A percentile compares a stretch with the other conserved stretches of the same genome.
Conservation (phyloP, 2,329 filamentous ascomycete genomes). For the Huntiella abstrusa region DNA sequence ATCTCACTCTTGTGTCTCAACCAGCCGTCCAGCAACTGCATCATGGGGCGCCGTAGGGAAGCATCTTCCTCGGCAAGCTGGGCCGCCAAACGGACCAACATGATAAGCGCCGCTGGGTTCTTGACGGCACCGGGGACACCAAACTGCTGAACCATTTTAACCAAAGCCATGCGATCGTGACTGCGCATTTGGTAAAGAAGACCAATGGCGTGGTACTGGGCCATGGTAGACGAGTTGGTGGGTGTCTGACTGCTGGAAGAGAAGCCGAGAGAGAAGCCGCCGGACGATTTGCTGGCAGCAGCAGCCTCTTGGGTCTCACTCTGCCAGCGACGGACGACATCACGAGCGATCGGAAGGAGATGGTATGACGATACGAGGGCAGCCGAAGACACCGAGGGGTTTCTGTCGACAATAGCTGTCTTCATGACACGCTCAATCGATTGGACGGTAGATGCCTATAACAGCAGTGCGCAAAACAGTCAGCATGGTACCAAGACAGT, state of each 20-base stretch:
- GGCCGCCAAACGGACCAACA: constrained; percentile 81
- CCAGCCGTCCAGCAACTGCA: constrained; percentile 90
- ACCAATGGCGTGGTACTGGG: constrained; percentile 95
- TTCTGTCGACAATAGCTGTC: constrained; percentile 98
- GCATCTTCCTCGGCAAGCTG: constrained; percentile 88
- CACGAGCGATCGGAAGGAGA: constrained; percentile 83
- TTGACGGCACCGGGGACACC: constrained; percentile 80
- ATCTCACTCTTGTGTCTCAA: constrained; percentile 96
- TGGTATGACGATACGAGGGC: constrained; percentile 95
- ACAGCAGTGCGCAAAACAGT: constrained; percentile 3
- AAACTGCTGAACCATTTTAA: constrained; percentile 99
- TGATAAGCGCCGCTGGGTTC: constrained; percentile 78
- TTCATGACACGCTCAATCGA: constrained; percentile 98
- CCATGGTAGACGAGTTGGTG: constrained; percentile 92
- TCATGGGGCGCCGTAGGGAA: constrained; percentile 84
- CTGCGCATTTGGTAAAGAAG: constrained; percentile 94
- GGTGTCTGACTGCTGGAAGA: constrained; percentile 56
- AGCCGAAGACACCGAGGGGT: constrained; percentile 87
- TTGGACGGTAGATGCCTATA: constrained; percentile 77
- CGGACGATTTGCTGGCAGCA: constrained; percentile 69
- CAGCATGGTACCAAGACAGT: neutral
- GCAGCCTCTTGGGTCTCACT: constrained; percentile 96
- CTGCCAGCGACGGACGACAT: constrained; percentile 94
- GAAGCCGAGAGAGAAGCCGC: constrained; percentile 82
- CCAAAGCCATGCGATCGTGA: constrained; percentile 92